Evolutionary conservation across 2,329 filamentous ascomycete genomes (phyloP).

Genomic region (Leptographium lundbergii): DNA sequence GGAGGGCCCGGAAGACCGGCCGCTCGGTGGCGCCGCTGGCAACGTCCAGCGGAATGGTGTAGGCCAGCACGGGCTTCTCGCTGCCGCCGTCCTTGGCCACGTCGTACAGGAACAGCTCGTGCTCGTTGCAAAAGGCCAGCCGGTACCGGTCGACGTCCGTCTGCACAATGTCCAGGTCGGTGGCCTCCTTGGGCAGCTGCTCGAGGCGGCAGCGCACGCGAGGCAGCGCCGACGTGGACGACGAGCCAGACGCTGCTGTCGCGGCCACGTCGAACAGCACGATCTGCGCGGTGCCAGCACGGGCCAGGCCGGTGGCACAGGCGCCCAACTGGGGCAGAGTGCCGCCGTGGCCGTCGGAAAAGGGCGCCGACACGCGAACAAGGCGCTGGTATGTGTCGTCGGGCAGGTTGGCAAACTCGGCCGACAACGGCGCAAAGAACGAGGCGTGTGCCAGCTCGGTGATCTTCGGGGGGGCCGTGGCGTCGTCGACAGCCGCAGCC

Average conservation of each 20-base stretch:
- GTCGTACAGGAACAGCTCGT: conserved; percentile 57
- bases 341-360: conserved; percentile 28
- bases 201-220: conserved; percentile 34
- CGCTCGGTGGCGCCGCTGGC: conserved; percentile 24
- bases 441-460: conserved; percentile 37
- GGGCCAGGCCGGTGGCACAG: conserved; percentile 65
- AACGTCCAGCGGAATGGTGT: conserved; percentile 37
- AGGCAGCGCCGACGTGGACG: conserved; percentile 16
- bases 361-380: conserved; percentile 36
- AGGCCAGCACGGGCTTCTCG: conserved; percentile 38
- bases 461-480: conserved; percentile 21
- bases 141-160: conserved; percentile 50
- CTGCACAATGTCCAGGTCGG: conserved; percentile 59
- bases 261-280: conserved; percentile 61
- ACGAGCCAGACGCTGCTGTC: not conserved
- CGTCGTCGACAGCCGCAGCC: not conserved
- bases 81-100: conserved; percentile 21
- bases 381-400: conserved; percentile 44
- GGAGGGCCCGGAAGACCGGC: conserved; percentile 43
- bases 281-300: conserved; percentile 60
- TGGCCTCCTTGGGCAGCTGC: conserved; percentile 41
- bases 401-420: conserved; percentile 14
- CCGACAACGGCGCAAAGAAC: conserved; percentile 32
- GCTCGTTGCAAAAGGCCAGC: conserved; percentile 66
- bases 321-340: conserved; percentile 52